Base-by-base conservation (phyloP, 2,329 filamentous ascomycete species). In the Calonectria naviculata region DNA sequence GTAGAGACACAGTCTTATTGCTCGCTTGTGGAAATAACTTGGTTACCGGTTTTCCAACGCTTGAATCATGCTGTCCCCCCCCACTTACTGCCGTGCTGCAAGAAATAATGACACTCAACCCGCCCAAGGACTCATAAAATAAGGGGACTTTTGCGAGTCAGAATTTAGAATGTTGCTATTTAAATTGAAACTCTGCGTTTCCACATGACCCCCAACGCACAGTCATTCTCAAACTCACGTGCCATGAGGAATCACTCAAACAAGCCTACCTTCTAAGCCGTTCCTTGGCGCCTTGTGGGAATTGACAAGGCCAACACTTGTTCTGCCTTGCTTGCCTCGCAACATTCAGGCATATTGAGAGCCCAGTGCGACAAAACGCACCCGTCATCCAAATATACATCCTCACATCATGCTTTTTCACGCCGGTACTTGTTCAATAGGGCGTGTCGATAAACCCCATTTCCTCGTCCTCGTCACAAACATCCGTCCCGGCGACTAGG, bases 401-500 rank as follows among this genome's bases (percentile, higher is more conserved):
- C 19, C 21, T 6, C n/a, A 21, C 38, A 17, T 34, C 15, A 19
- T 21, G 21, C 4, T 7, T 42, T 21, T 65, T 68, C 69, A 64
- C 65, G 10, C 29, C 26, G 52, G 44, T 65, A 63, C 69, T 26
- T 58, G 36, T 42, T 38, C 19, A 38, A 19, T 4, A 61, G 71
- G 74, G 75, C 15, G 70, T 78, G 76, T 67, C 63, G 36, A 36
- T 78, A 76, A 36, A 6, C 68, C 67, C 21, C 38, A 15, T n/a
- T 34, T 44, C 36, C 47, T 42, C 7, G 52, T 58, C 19, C 28
- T 54, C 34, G 52, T 58, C 52, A 58, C 31, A 58, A 38, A 58
- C 52, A 21, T 38, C 34, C 34, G 36, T 36, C 31, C n/a, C 31
- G 52, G 52, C 34, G 26, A 24, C 52, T 24, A 38, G 34, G 34